Base-by-base conservation (phyloP, 139 green algal species). In the Yamagishiella unicocca region DNA sequence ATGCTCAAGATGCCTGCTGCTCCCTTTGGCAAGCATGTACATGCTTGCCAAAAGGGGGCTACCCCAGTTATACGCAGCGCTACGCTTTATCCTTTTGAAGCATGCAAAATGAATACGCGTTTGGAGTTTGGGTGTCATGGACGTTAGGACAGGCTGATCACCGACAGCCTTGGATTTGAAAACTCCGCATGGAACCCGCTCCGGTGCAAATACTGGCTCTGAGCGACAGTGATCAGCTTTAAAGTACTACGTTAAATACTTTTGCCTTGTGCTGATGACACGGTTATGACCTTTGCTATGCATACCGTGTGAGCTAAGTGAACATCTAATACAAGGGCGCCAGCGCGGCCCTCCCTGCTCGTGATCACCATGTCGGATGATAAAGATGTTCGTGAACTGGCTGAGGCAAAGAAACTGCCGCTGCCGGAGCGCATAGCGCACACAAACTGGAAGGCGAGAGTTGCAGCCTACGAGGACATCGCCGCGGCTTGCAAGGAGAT, bases 401-500 rank as follows among this genome's bases (percentile, higher is more conserved):
- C 82, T 7, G 93, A 94, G 12, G 95, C 96, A 7, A 90, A 89
- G 29, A 94, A 94, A 81, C 86, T 96, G 25, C 92, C 96, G 0
- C 71, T 97, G 8, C 29, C 45, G 12, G 93, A 97, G 70, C 88
- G 95, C 37, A 82, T 95, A 2, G 88, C 58, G 1, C 96, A 99
- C 92, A 93, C 93, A 27, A 97, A 95, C 74, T 99, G 97, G 97
- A 99, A 99, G 85, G 96, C 96, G 24, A 88, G 97, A 4, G 91
- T 88, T 8, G 95, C 96, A 64, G 95, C 90, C 0, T 99, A 96
- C 64, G 95, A 96, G 31, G 92, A 96, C 74, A 94, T 98, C 25
- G 90, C 79, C 10, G 66, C 81, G 10, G 70, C 74, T 3, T 97
- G 96, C 66, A 46, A 88, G 21, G 82, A 84, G 0, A 92, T 96